Percentiles rank a stretch among this genome's conserved stretches.
These are phyloP conservation scores for Colletotrichum sp. DNA, from an alignment of 2,329 filamentous ascomycete species.

Conservation along the genomic window DNA sequence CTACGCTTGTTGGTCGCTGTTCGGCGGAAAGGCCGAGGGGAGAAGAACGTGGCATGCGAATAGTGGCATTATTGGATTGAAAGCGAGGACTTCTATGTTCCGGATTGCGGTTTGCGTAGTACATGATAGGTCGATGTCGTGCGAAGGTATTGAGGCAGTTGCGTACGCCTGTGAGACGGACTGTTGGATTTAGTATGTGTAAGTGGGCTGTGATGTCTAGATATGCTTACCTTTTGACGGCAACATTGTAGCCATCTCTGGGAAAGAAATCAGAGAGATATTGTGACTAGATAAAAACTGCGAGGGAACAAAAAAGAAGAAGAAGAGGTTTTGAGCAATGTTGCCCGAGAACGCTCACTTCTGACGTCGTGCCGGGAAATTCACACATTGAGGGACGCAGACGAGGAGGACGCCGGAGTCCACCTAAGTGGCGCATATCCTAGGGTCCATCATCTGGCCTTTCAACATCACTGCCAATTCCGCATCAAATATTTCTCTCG, in stretches of 20 bases:
- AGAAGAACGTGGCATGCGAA: neutral
- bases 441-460: neutral
- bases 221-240: neutral
- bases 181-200: neutral
- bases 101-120: rapidly evolving
- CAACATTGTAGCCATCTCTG: neutral
- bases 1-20: neutral
- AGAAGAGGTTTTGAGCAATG: neutral
- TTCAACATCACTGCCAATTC: neutral
- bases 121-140: neutral
- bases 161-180: neutral
- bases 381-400: neutral
- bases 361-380: neutral
- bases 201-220: rapidly evolving
- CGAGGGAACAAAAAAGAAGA: neutral
- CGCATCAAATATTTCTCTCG: neutral
- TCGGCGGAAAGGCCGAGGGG: neutral
- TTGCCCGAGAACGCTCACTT: neutral
- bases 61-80: neutral
- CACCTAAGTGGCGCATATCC: neutral
- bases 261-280: too few species aligned
- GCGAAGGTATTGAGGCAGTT: neutral
- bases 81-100: neutral
- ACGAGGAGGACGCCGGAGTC: neutral
- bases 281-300: too few species aligned